Base-by-base conservation (phyloP, 331 rosid species). In the Dryas integrifolia region DNA sequence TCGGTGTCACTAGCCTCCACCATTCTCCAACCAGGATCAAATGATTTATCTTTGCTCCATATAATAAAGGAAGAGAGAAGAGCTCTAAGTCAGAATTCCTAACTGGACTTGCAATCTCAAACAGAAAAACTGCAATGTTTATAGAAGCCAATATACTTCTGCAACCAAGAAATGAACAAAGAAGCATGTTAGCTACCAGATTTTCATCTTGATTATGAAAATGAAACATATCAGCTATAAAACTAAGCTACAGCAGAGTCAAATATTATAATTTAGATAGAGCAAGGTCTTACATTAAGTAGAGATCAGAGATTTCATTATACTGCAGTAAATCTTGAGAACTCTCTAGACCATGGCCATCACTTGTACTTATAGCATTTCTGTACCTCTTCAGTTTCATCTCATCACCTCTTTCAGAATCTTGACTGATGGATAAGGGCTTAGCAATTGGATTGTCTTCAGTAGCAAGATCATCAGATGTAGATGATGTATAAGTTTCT, bases 1-100 rank as follows among this genome's bases (percentile, higher is more conserved):
- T 91, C 68, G 98, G 98, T 74, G 97, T 94, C 50, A 91, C 79
- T 44, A 94, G 98, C 91, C 98, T 85, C 98, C 98, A 94, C 98
- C 98, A 91, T 77, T 94, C 95, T 86, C 98, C 97, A 14, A 84
- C 82, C 76, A 89, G 10, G 85, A 94, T 94, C 81, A 91, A 77
- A 47, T 91, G 68, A 59, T 91, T 94, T 73, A 94, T 87, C 90
- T 94, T 94, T 44, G 97, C 97, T 56, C 98, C 98, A 58, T 89
- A 94, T 9, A 94, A 74, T 24, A 80, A 71, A 9, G 98, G 98
- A 50, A 94, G 74, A 0, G 98, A 81, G 79, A 90, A 79, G 52
- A 91, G 84, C 83, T 85, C 89, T 2, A 83, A 52, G 30, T 89
- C 91, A 7, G 88, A 75, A 82, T 61, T 87, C 78, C 82, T 86